phyloP scores from a whole-genome alignment of 2,329 filamentous ascomycete species.

The Rhynchosporium agropyri region DNA sequence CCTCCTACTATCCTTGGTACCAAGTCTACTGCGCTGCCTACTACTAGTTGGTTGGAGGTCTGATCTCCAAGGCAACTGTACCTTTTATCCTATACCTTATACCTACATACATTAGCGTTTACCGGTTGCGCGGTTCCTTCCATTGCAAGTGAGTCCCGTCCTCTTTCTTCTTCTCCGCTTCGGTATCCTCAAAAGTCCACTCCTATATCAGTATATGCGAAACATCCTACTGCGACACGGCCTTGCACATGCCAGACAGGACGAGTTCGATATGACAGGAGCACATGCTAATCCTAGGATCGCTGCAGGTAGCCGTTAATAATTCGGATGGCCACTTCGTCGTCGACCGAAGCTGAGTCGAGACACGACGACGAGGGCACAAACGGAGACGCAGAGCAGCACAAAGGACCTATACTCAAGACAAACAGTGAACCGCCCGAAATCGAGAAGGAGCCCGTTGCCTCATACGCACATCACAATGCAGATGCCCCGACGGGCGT shows the following conservation, averaged over 20 bases:
- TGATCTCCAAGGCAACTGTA: neutral
- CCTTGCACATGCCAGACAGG: conserved; percentile 8
- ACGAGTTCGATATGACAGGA: conserved; percentile 8
- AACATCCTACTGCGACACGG: conserved; percentile 1
- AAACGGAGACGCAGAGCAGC: conserved; percentile 3
- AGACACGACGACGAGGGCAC: conserved; percentile 9
- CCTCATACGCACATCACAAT: conserved; percentile 32
- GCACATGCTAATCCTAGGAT: conserved; percentile 1
- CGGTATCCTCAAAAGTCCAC: neutral
- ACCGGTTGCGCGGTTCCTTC: conserved; percentile 11
- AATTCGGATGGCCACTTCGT: conserved; percentile 14
- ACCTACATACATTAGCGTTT: neutral
- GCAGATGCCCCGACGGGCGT: conserved; percentile 53
- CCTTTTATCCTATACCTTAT: neutral
- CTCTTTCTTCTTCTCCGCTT: neutral
- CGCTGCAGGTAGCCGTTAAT: conserved; percentile 13
- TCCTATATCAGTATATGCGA: conserved; percentile 8
- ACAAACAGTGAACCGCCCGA: conserved; percentile 15
- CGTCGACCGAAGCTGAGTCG: conserved; percentile 12
- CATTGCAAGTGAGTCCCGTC: neutral
- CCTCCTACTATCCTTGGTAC: neutral
- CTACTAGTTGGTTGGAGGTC: neutral
- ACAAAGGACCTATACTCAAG: neutral
- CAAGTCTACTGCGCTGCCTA: neutral
- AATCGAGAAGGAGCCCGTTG: conserved; percentile 26